These are phyloP conservation scores for Fusarium multiceps DNA, from an alignment of 2,329 filamentous ascomycete species.

Conservation along the genomic window DNA sequence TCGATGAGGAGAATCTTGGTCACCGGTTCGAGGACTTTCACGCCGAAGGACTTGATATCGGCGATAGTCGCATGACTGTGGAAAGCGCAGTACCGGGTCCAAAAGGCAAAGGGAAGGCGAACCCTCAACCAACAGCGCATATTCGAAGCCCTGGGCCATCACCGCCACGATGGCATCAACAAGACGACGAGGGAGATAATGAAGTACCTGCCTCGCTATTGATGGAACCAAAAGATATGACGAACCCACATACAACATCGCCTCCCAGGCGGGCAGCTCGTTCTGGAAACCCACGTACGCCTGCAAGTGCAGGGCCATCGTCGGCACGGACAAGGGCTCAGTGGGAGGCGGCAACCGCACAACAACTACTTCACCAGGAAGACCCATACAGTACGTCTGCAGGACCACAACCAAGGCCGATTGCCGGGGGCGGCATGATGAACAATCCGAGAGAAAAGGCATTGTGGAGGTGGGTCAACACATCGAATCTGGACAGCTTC, in stretches of 20 bases:
- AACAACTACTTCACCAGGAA: slow-evolving; percentile 62
- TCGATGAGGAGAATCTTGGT: slow-evolving; percentile 66
- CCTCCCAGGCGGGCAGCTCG: slow-evolving; percentile 33
- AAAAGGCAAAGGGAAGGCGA: slow-evolving; percentile 32
- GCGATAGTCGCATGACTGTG: slow-evolving; percentile 60
- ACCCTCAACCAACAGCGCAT: slow-evolving; percentile 13
- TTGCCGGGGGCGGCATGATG: slow-evolving; percentile 45
- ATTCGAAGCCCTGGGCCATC: slow-evolving; percentile 30
- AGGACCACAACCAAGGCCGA: slow-evolving; percentile 44
- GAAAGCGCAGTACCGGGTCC: slow-evolving; percentile 49
- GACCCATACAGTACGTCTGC: slow-evolving; percentile 39
- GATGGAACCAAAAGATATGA: slow-evolving; percentile 62
- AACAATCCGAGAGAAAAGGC: slow-evolving; percentile 73
- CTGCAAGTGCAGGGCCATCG: slow-evolving; percentile 52
- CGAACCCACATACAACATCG: slow-evolving; percentile 25
- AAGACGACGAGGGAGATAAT: slow-evolving; percentile 66
- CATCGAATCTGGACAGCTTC: slow-evolving; percentile 88
- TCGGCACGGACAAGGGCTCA: slow-evolving; percentile 60
- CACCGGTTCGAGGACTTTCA: slow-evolving; percentile 64
- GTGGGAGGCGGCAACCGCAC: slow-evolving; percentile 66
- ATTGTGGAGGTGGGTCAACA: slow-evolving; percentile 93
- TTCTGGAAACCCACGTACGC: slow-evolving; percentile 24
- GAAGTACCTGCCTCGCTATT: slow-evolving; percentile 73
- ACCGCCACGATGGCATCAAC: slow-evolving; percentile 43
- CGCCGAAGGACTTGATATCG: slow-evolving; percentile 57